Evolutionary conservation across 768 basidiomycete genomes (phyloP), one percentile per base, ranked within the genome.

Genomic region (Clitopilus hobsonii): DNA sequence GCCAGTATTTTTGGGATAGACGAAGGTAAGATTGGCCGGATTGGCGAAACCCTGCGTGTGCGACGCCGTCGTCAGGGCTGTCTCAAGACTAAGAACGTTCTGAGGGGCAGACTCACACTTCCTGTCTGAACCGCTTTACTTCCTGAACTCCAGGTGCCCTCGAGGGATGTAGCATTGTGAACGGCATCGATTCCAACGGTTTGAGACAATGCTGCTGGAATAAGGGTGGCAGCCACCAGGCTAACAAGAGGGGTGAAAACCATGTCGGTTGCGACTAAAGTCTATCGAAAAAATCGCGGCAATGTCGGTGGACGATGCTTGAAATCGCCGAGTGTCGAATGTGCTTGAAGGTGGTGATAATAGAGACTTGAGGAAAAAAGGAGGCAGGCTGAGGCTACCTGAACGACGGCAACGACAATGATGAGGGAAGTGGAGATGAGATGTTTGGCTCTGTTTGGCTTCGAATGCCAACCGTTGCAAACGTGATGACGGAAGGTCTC

Each of bases 91-190:
- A 23, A 28, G 41, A 6, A 22, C 28, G 41, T 54, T 5, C 6
- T 47, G 18, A 4, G n/a, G n/a, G n/a, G n/a, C n/a, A n/a, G n/a
- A 86, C 94, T 73, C 63, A 96, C 95, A 8, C 84, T 11, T 25
- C 96, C 96, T 6, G 96, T 96, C 18, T 77, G 18, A 25, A 98
- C 94, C 26, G 79, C 75, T 61, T 79, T 77, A 62, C 82, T 85
- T 18, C 92, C 92, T 30, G 91, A 86, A 49, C 80, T 80, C 96
- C 96, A 98, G 10, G 94, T 94, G 0, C 96, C 96, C 26, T 64
- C 58, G 51, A 98, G 72, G 53, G 72, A 49, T 0, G 92, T 92
- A 2, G 81, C 74, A 67, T 95, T 95, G 65, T 88, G 85, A 0
- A 53, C 62, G 1, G 63, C 0, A 63, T 80, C 67, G 63, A 71